Percentiles rank a stretch among this genome's conserved stretches.
Conservation (phyloP, 2,329 filamentous ascomycete species). For the Monilinia aucupariae region DNA sequence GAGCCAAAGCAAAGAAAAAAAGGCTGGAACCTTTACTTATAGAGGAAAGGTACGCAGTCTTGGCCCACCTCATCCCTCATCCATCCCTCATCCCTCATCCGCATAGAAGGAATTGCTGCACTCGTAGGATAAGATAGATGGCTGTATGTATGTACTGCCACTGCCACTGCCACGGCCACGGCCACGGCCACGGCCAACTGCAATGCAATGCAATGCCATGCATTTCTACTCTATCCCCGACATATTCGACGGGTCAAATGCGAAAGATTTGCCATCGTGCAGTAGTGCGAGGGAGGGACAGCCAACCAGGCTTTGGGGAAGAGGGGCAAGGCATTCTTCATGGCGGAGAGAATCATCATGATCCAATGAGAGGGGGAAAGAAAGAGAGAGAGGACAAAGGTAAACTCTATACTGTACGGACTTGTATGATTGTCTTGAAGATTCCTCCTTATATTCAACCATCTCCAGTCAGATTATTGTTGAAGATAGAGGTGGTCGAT, state of each 20-base stretch:
- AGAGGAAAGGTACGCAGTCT: background rate
- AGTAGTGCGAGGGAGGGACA: background rate
- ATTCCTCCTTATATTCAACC: no score
- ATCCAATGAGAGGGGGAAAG: background rate
- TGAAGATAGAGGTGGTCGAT: no score
- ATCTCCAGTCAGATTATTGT: no score
- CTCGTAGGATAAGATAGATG: no score
- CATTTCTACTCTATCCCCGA: no score
- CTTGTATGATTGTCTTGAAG: no score
- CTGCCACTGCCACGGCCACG: no score
- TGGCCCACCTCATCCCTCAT: background rate
- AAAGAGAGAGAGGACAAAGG: background rate
- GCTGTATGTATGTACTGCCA: no score
- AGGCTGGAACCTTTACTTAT: background rate
- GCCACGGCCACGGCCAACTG: no score
- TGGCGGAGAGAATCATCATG: background rate
- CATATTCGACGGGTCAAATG: no score
- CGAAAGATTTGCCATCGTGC: background rate
- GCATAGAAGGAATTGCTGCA: background rate
- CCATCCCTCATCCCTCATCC: background rate
- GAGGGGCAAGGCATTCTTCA: conserved; percentile 13
- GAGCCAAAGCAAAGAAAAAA: background rate
- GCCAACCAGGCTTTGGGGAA: background rate
- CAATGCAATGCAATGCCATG: no score
- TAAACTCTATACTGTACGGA: no score